phyloP scores from a whole-genome alignment of 108 stramenopile genomes.

The Licmophora abbreviata region DNA sequence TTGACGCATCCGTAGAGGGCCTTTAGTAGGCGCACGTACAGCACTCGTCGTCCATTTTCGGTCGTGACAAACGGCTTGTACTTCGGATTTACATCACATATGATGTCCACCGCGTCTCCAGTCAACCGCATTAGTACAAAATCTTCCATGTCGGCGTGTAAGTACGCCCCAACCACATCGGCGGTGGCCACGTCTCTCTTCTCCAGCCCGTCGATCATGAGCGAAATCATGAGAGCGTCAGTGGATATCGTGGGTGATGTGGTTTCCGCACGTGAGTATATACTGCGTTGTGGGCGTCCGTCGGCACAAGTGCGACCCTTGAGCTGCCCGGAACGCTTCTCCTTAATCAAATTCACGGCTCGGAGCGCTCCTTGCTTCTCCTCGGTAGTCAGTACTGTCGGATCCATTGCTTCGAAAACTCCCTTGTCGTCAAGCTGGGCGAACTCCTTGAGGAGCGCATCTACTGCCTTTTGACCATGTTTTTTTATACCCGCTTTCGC shows the following conservation, averaged over 20 bases:
- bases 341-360: constrained; percentile 1
- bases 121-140: constrained; percentile 9
- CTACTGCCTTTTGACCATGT: constrained; percentile 3
- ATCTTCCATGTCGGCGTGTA: constrained; percentile 13
- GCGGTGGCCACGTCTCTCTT: constrained; percentile 7
- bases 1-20: constrained; percentile 13
- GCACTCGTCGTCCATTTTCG: background rate
- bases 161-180: constrained; percentile 15
- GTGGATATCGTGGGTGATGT: constrained; percentile 15
- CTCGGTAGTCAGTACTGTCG: constrained; percentile 9
- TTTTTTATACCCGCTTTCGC: constrained; percentile 6
- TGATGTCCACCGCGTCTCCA: constrained; percentile 7
- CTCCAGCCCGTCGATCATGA: constrained; percentile 7
- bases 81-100: background rate
- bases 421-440: constrained; percentile 8
- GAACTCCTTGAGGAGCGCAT: constrained; percentile 6
- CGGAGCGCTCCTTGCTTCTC: constrained; percentile 1
- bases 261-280: constrained; percentile 7
- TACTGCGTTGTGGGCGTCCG: constrained; percentile 6
- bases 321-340: constrained; percentile 13
- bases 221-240: constrained; percentile 9
- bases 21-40: constrained; percentile 12
- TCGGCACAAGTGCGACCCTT: constrained; percentile 15
- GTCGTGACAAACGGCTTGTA: background rate
- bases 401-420: constrained; percentile 9